A percentile compares a stretch with the other conserved stretches of the same genome.
Conservation (phyloP, 208 protist species). For the Wallacemonas sp. region DNA sequence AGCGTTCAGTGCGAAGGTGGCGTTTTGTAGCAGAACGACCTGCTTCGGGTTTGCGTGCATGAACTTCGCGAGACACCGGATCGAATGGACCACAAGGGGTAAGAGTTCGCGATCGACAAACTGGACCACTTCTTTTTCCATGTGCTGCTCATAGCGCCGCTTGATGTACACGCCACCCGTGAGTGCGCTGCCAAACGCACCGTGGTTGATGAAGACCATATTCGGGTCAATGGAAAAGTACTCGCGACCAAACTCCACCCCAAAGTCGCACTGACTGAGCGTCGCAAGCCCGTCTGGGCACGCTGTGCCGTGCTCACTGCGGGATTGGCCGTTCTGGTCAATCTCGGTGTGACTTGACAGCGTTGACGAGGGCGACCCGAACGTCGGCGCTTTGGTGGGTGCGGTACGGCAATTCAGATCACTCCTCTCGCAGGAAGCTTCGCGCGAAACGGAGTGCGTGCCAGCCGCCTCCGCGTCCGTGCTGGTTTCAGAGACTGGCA, state of each 20-base stretch:
- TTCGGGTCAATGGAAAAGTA: conserved; percentile 71
- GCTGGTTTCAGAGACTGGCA: background rate
- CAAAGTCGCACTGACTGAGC: no score
- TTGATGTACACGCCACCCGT: conserved; percentile 68
- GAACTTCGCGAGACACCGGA: conserved; percentile 64
- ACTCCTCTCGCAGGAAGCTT: background rate
- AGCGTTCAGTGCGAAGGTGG: conserved; percentile 86
- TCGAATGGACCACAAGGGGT: conserved; percentile 80
- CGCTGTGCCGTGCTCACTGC: no score
- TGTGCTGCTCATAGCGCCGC: conserved; percentile 65
- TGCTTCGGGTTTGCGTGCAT: conserved; percentile 68
- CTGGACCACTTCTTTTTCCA: conserved; percentile 80
- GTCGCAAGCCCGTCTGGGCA: no score
- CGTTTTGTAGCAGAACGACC: conserved; percentile 89
- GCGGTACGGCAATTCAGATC: background rate
- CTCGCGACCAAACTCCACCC: conserved; percentile 36
- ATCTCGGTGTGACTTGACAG: no score
- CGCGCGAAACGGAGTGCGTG: background rate
- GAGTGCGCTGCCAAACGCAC: conserved; percentile 88
- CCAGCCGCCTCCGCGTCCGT: background rate
- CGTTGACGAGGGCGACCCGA: no score
- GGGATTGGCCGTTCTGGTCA: no score
- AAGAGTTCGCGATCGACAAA: conserved; percentile 89
- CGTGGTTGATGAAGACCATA: conserved; percentile 91
- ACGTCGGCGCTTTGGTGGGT: no score